phyloP scores from a whole-genome alignment of 352 stramenopile genomes.

The Albugo laibachii region DNA sequence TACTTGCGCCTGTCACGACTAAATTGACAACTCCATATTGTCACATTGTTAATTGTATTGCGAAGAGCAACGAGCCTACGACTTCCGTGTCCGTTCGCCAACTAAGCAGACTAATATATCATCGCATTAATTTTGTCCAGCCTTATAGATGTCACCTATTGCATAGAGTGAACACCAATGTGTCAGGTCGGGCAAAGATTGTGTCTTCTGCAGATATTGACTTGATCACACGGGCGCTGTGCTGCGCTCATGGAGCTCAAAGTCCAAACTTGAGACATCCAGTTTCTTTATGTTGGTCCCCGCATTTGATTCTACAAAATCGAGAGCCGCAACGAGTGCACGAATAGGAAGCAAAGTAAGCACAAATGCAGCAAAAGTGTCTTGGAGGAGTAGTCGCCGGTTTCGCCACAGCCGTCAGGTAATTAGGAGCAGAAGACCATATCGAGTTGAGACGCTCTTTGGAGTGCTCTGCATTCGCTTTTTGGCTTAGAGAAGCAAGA shows the following conservation, averaged over 20 bases:
- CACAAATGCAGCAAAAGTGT: conserved; percentile 75
- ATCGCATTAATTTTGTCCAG: too few species aligned
- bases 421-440: conserved; percentile 17
- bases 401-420: conserved; percentile 42
- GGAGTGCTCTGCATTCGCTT: not conserved
- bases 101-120: too few species aligned
- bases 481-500: not conserved
- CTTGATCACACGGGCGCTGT: too few species aligned
- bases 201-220: too few species aligned
- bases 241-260: not conserved
- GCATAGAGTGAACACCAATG: too few species aligned
- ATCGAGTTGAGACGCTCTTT: not conserved
- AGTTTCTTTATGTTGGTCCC: conserved; percentile 77
- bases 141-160: too few species aligned
- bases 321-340: conserved; percentile 58
- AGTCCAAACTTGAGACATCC: conserved; percentile 77
- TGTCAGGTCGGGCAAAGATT: too few species aligned
- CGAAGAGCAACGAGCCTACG: too few species aligned
- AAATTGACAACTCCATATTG: too few species aligned
- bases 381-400: conserved; percentile 36
- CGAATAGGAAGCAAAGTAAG: conserved; percentile 57
- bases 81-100: too few species aligned
- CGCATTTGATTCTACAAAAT: conserved; percentile 68
- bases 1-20: too few species aligned
- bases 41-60: too few species aligned